phyloP scores from a whole-genome alignment of 495 filamentous ascomycete genomes.

The Penicillium lividum region DNA sequence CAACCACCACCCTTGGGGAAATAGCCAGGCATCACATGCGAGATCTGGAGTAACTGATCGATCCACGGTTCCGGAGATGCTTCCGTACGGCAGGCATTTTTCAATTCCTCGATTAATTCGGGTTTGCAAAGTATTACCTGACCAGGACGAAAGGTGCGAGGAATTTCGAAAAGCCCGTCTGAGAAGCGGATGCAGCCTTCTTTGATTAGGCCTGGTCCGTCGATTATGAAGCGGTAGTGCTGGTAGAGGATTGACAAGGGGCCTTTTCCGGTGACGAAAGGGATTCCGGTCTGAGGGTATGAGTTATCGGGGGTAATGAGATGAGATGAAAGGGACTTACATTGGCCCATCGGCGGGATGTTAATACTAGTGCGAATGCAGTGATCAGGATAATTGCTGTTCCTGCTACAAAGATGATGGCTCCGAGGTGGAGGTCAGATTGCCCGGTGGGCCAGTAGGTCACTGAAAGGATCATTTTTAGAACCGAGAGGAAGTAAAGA shows the following conservation, averaged over 20 bases:
- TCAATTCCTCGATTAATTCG: conserved; percentile 26
- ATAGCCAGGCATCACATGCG: conserved; percentile 32
- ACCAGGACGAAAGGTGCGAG: conserved; percentile 30
- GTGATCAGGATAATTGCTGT: conserved; percentile 1
- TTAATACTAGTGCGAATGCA: conserved; percentile 12
- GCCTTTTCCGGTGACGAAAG: conserved; percentile 13
- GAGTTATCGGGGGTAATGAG: not conserved
- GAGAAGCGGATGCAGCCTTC: conserved; percentile 19
- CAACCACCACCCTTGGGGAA: conserved; percentile 25
- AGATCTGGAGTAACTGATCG: conserved; percentile 31
- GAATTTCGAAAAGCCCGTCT: conserved; percentile 25
- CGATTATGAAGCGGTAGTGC: conserved; percentile 25
- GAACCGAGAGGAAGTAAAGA: not conserved
- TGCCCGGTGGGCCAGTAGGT: not conserved
- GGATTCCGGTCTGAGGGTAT: conserved; percentile 7
- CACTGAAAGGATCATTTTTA: not conserved
- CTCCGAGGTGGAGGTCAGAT: not conserved
- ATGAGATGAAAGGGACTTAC: conserved; percentile 11
- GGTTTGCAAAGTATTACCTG: conserved; percentile 26
- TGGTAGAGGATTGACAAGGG: conserved; percentile 20
- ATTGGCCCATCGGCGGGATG: conserved; percentile 20
- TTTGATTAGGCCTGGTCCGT: conserved; percentile 24
- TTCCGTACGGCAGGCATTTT: conserved; percentile 14
- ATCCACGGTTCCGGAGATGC: conserved; percentile 31
- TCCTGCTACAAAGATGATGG: conserved; percentile 5